Base-by-base conservation (phyloP, 768 basidiomycete species). In the Tephrocybe rancida region DNA sequence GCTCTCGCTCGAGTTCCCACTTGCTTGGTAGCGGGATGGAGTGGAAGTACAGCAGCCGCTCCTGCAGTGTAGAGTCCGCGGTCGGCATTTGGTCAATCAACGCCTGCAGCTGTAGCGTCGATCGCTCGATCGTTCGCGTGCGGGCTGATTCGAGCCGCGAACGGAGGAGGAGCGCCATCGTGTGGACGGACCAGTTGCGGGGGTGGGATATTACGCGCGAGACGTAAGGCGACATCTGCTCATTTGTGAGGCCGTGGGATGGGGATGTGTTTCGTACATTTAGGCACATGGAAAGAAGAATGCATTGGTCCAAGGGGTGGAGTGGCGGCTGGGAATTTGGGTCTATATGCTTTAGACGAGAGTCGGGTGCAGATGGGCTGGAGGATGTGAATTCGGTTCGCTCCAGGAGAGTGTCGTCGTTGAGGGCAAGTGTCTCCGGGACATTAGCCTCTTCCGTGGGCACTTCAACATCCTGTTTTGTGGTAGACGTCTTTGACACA, bases 1-100 rank as follows among this genome's bases (percentile, higher is more conserved):
- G 80, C 69, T 99, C 97, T 37, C 82, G 80, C 66, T 98, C 92
- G 77, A 98, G 81, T 63, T 92, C 91, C 97, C 97, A 99, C 62
- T 85, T 88, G 60, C 86, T 89, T 6, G 96, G 95, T 7, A 99
- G 70, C 6, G 84, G 86, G 24, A 97, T 80, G 41, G 83, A 77
- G 69, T 95, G 88, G 62, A 95, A 83, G 65, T 88, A 94, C 19
- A 75, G 76, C 29, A 99, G 72, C 11, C 97, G 80, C 67, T 95
- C 95, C 0, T 81, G 59, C 8, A 87, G 69, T 2, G 80, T 66
- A 0, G 93, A 89, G 67, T 95, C 92, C 11, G 88, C 78, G 0
- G 89, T 92, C 32, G 90, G 92, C 91, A 95, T 97, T 69, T 98
- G 97, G 65, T 98, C 96, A 55, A 99, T 84, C 51, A 99, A 79